These are phyloP conservation scores for Tolypocladium inflatum DNA, from an alignment of 2,329 filamentous ascomycete genomes.

Conservation along the genomic window DNA sequence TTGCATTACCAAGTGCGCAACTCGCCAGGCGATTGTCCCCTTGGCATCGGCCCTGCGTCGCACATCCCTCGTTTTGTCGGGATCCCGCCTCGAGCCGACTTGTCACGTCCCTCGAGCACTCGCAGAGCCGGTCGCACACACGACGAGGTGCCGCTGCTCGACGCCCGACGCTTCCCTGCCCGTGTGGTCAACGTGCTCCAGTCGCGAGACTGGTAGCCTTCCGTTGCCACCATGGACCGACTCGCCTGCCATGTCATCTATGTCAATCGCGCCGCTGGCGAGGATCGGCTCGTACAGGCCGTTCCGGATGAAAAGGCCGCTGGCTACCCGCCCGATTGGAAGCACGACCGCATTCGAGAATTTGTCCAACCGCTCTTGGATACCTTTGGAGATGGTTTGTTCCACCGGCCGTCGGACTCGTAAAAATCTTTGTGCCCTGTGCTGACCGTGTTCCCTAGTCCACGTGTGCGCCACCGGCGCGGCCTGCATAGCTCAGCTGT, in stretches of 20 bases:
- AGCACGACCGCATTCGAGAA: conserved; percentile 30
- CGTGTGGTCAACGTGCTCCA: conserved; percentile 45
- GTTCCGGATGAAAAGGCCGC: conserved; percentile 6
- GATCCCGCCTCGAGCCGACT: background rate
- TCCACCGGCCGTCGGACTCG: conserved; percentile 2
- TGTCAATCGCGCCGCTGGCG: conserved; percentile 43
- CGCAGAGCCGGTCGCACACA: background rate
- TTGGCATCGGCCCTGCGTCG: background rate
- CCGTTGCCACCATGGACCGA: conserved; percentile 46
- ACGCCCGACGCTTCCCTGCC: conserved; percentile 11
- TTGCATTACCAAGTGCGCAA: background rate
- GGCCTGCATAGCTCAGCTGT: conserved; percentile 42
- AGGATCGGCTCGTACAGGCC: conserved; percentile 33
- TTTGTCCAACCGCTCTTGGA: conserved; percentile 41
- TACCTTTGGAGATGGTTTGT: conserved; percentile 43
- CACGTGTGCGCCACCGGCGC: conserved; percentile 44
- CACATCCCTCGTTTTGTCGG: background rate
- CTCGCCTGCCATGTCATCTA: conserved; percentile 50
- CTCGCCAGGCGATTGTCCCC: background rate
- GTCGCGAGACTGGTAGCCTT: conserved; percentile 52
- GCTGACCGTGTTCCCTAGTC: conserved; percentile 28
- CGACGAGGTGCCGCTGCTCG: background rate
- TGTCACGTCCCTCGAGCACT: background rate
- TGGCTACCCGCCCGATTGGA: conserved; percentile 16
- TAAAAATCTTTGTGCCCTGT: background rate